Conservation (phyloP, 2,329 filamentous ascomycete species). For the Cercospora nicotianae region DNA sequence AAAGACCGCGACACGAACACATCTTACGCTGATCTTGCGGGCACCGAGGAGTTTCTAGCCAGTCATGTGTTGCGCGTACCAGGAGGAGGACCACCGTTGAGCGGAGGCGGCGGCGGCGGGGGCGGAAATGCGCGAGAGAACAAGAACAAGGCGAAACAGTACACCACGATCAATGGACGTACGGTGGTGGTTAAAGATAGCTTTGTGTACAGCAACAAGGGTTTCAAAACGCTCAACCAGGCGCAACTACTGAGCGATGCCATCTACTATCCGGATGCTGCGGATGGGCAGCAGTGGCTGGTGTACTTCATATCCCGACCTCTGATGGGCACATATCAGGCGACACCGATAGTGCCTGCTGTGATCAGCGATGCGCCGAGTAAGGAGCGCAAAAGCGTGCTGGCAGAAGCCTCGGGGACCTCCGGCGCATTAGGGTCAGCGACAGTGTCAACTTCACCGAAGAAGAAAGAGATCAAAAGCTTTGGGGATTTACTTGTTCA, state of each 20-base stretch:
- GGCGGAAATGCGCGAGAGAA: constrained; percentile 70
- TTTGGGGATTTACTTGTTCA: constrained; percentile 87
- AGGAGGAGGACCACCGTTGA: constrained; percentile 47
- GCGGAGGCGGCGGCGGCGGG: constrained; percentile 55
- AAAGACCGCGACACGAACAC: constrained; percentile 83
- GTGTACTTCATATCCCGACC: constrained; percentile 94
- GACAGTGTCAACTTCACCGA: constrained; percentile 49
- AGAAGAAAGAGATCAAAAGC: constrained; percentile 86
- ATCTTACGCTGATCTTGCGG: constrained; percentile 74
- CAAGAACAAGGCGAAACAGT: constrained; percentile 90
- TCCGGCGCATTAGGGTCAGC: constrained; percentile 20
- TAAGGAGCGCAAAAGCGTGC: constrained; percentile 35
- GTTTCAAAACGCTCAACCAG: constrained; percentile 92
- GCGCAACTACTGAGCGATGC: constrained; percentile 80
- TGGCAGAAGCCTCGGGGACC: constrained; percentile 35
- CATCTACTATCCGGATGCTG: constrained; percentile 85
- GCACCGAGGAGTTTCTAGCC: constrained; percentile 89
- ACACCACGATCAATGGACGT: constrained; percentile 86
- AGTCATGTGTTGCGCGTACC: constrained; percentile 94
- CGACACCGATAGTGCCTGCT: constrained; percentile 69
- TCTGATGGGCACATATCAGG: constrained; percentile 78
- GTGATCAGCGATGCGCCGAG: constrained; percentile 42
- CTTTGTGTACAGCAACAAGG: constrained; percentile 94
- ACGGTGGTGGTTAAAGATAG: constrained; percentile 94
- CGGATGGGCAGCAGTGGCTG: constrained; percentile 90